Evolutionary conservation across 768 basidiomycete genomes (phyloP), one percentile per base, ranked within the genome.

Genomic region (Naganishia randhawae): DNA sequence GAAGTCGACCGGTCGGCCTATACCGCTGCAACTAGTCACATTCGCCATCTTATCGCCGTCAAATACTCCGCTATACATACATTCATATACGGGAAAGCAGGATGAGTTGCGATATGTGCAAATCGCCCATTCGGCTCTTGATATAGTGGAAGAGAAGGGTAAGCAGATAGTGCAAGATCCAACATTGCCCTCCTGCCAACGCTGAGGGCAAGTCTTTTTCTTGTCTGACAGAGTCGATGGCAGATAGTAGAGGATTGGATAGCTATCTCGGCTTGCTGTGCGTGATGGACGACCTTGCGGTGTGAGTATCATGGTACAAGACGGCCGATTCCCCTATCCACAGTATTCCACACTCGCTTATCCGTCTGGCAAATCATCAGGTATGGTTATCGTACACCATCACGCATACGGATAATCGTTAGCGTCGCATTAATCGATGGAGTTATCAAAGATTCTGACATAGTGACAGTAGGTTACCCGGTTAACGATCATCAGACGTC

Each of bases 211-310:
- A 35, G 19, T 39, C 29, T 25, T 14, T 4, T 37, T 8, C 41
- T 32, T 1, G 8, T 27, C 17, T 37, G 22, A 10, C 39, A 71
- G 65, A 61, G 25, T 25, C 54, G 16, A 37, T 63, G 45, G 52
- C 35, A 45, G 50, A 54, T 19, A 25, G 31, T 16, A 76, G 75
- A 68, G 75, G 73, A 19, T 72, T 75, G 22, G 76, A 79, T 27
- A 73, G 72, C 17, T 79, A 76, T 57, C 71, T 79, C 5, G 78
- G 78, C 37, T 63, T 79, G 37, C 62, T 79, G 35, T 77, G 77
- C 68, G 76, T 76, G 53, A 77, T 79, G 77, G 78, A 79, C 51
- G 78, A 79, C 62, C 76, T 79, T 73, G 78, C 76, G 14, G 73
- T 77, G 78, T 79, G 61, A 67, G 78, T 74, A 25, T 19, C 19